A percentile compares a stretch with the other conserved stretches of the same genome.
These are phyloP conservation scores for Trametes sp. DNA, from an alignment of 1,284 basidiomycete species.

Conservation along the genomic window DNA sequence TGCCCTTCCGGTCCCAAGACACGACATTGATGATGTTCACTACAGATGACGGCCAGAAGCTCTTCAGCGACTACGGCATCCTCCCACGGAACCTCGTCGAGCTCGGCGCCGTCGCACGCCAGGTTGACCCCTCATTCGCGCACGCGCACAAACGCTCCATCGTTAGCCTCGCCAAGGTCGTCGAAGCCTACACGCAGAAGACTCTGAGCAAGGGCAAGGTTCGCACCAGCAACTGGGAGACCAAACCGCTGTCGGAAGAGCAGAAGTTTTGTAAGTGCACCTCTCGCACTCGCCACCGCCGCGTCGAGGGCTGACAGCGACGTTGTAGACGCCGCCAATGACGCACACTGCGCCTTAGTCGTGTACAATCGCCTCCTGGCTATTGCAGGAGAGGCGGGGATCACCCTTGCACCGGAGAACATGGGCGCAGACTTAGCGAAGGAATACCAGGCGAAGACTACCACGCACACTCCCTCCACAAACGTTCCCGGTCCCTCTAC, in stretches of 20 bases:
- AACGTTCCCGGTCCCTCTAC: not conserved
- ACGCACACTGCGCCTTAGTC: slow-evolving; percentile 60
- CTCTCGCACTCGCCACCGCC: not conserved
- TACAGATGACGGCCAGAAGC: slow-evolving; percentile 67
- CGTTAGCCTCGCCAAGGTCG: slow-evolving; percentile 61
- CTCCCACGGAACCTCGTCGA: slow-evolving; percentile 59
- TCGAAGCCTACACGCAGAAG: slow-evolving; percentile 56
- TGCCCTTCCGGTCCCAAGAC: too few relatives aligned
- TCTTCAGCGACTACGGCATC: slow-evolving; percentile 68
- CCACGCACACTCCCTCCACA: not conserved
- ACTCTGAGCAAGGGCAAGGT: slow-evolving; percentile 58
- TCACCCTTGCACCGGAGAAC: slow-evolving; percentile 37
- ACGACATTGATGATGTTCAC: not conserved
- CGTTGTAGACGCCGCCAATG: slow-evolving; percentile 64
- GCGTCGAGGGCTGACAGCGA: not conserved
- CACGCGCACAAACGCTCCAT: slow-evolving; percentile 51
- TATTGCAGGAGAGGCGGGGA: slow-evolving; percentile 43
- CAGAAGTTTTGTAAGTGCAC: slow-evolving; percentile 57
- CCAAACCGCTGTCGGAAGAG: slow-evolving; percentile 44
- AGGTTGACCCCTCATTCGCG: slow-evolving; percentile 53
- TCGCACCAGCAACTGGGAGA: slow-evolving; percentile 68
- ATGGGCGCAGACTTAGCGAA: slow-evolving; percentile 43
- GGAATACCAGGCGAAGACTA: slow-evolving; percentile 18
- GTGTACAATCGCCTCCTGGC: slow-evolving; percentile 53
- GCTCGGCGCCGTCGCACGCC: slow-evolving; percentile 57